A percentile compares a stretch with the other conserved stretches of the same genome.
Evolutionary conservation across 2,329 filamentous ascomycete species (phyloP).

Genomic region (Pestalotiopsis sp.): DNA sequence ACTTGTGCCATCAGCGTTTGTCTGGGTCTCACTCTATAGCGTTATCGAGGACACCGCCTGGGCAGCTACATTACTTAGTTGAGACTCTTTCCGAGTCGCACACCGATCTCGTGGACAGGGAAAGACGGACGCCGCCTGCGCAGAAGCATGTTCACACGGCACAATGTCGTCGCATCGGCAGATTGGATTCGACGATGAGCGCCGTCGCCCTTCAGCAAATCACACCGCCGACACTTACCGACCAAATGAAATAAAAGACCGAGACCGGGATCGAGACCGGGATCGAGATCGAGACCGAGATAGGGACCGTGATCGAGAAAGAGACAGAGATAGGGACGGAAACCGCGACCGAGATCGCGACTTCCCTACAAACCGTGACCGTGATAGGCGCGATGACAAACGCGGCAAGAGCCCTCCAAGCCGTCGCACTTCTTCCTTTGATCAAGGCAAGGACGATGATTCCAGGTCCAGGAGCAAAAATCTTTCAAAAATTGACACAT

Average conservation of each 20-base stretch:
- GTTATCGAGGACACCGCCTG: background rate
- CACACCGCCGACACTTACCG: conserved; percentile 11
- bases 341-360: conserved; percentile 9
- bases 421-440: background rate
- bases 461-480: background rate
- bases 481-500: background rate
- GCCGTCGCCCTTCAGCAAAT: conserved; percentile 12
- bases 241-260: conserved; percentile 11
- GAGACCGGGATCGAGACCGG: conserved; percentile 24
- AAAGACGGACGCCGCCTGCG: background rate
- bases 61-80: background rate
- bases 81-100: background rate
- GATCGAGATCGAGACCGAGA: conserved; percentile 15
- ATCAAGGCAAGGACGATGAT: background rate
- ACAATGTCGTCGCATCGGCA: conserved; percentile 6
- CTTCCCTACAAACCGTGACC: background rate
- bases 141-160: background rate
- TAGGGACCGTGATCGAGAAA: conserved; percentile 7
- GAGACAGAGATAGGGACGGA: background rate
- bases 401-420: background rate
- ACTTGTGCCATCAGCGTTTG: too few species aligned
- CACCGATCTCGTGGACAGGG: background rate
- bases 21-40: too few species aligned
- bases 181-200: conserved; percentile 20
- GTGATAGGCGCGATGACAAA: conserved; percentile 6